These are phyloP conservation scores for Echeveria elegans DNA, from an alignment of 164 flowering plant species.

Conservation along the genomic window DNA sequence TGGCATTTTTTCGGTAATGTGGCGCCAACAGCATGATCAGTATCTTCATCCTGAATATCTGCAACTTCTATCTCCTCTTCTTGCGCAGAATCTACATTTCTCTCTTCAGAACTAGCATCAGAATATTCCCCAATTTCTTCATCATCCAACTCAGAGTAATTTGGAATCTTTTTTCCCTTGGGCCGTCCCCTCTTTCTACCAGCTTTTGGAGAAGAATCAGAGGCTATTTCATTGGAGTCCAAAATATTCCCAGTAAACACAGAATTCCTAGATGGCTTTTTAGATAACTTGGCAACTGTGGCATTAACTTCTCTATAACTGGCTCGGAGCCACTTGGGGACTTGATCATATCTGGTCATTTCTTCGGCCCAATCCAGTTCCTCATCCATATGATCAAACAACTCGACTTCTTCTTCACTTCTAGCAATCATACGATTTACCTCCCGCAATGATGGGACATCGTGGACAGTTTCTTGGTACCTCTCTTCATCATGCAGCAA, in stretches of 20 bases:
- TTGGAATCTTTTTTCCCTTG: conserved; percentile 52
- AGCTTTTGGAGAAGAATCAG: conserved; percentile 36
- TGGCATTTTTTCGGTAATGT: conserved; percentile 35
- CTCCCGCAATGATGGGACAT: conserved; percentile 90
- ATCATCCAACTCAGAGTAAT: conserved; percentile 83
- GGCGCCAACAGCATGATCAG: conserved; percentile 42
- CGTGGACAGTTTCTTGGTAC: conserved; percentile 89
- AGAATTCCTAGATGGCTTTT: conserved; percentile 58
- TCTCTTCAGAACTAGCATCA: conserved; percentile 85
- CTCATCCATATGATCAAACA: conserved; percentile 98
- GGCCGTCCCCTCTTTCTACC: conserved; percentile 83
- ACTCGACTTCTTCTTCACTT: conserved; percentile 85
- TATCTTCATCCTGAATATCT: conserved; percentile 80
- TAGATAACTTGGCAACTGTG: conserved; percentile 55
- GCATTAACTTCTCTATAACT: conserved; percentile 69
- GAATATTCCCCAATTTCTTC: conserved; percentile 62
- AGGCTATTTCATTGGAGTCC: conserved; percentile 40
- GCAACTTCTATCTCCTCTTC: conserved; percentile 88
- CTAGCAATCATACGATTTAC: conserved; percentile 98
- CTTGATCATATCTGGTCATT: conserved; percentile 70
- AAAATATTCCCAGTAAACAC: conserved; percentile 28
- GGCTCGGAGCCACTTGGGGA: conserved; percentile 96
- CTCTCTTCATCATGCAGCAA: conserved; percentile 96
- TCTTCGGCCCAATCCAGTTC: conserved; percentile 85
- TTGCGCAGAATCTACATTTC: conserved; percentile 43